Conservation (phyloP, 768 basidiomycete species). For the Baorangia bicolor region DNA sequence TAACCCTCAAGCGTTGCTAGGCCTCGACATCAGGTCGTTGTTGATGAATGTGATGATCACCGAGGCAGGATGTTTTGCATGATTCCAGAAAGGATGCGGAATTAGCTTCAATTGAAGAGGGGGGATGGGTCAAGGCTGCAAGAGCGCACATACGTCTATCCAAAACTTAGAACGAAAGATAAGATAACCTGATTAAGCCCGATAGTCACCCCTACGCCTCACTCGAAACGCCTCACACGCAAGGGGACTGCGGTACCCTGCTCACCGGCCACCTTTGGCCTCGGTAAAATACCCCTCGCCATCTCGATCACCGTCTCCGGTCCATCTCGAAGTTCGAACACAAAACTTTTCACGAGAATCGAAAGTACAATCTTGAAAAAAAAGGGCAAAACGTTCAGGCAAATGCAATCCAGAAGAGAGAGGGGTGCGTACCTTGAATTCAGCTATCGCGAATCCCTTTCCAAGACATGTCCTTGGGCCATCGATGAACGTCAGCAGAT, state of each 20-base stretch:
- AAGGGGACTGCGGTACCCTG: constrained; percentile 16
- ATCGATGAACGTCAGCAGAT: constrained; percentile 51
- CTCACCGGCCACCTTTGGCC: constrained; percentile 23
- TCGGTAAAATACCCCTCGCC: constrained; percentile 10
- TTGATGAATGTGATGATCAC: too few relatives aligned
- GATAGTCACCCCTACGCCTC: too few relatives aligned
- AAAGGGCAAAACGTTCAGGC: too few relatives aligned
- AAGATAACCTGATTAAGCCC: too few relatives aligned
- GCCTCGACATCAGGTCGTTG: too few relatives aligned
- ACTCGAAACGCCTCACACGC: constrained; percentile 6
- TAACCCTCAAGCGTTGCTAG: too few relatives aligned
- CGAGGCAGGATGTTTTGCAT: too few relatives aligned
- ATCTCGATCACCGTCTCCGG: constrained; percentile 13
- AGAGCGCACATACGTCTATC: too few relatives aligned
- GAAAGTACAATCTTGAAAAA: neutral
- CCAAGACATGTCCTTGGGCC: constrained; percentile 44
- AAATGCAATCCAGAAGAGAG: constrained; percentile 5
- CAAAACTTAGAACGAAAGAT: too few relatives aligned
- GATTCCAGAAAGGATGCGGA: too few relatives aligned
- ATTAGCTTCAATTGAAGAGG: too few relatives aligned
- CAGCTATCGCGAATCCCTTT: constrained; percentile 9
- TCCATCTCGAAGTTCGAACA: constrained; percentile 22
- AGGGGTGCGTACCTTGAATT: constrained; percentile 28
- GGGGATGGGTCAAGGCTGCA: too few relatives aligned
- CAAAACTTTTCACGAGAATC: neutral